Conservation (phyloP, 2,329 filamentous ascomycete species). For the Aspergillus quadrilineatus region DNA sequence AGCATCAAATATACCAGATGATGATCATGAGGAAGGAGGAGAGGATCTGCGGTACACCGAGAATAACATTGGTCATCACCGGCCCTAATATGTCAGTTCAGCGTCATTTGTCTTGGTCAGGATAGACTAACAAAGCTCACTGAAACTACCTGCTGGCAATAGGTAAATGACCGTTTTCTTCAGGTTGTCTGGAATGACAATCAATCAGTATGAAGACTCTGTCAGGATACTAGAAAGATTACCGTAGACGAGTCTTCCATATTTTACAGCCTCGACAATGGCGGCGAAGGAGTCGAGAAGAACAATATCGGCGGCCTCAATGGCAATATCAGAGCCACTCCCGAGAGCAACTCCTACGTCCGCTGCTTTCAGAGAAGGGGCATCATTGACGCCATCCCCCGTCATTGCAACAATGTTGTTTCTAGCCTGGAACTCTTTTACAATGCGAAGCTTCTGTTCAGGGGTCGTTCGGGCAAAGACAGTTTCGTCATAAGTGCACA, state of each 20-base stretch:
- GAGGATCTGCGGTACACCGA: conserved; percentile 71
- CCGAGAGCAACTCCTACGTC: conserved; percentile 61
- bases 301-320: conserved; percentile 63
- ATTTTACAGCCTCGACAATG: conserved; percentile 69
- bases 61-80: conserved; percentile 69
- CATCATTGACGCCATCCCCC: conserved; percentile 51
- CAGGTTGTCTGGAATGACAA: conserved; percentile 57
- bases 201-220: background rate
- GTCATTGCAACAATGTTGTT: conserved; percentile 58
- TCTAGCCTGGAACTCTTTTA: conserved; percentile 68
- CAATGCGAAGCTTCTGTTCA: conserved; percentile 76
- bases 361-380: conserved; percentile 58
- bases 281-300: conserved; percentile 68
- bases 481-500: conserved; percentile 67
- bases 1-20: conserved; percentile 49
- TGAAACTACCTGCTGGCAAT: conserved; percentile 70
- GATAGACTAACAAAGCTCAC: conserved; percentile 60
- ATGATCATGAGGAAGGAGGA: conserved; percentile 72
- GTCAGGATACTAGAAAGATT: background rate
- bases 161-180: conserved; percentile 76
- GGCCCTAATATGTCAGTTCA: conserved; percentile 45
- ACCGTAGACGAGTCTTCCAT: conserved; percentile 62
- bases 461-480: conserved; percentile 75
- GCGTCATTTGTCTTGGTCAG: too few relatives aligned
- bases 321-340: conserved; percentile 60